Evolutionary conservation across 2,329 filamentous ascomycete species (phyloP), one percentile per base, ranked within the genome.

Genomic region (Talaromyces rugulosus): DNA sequence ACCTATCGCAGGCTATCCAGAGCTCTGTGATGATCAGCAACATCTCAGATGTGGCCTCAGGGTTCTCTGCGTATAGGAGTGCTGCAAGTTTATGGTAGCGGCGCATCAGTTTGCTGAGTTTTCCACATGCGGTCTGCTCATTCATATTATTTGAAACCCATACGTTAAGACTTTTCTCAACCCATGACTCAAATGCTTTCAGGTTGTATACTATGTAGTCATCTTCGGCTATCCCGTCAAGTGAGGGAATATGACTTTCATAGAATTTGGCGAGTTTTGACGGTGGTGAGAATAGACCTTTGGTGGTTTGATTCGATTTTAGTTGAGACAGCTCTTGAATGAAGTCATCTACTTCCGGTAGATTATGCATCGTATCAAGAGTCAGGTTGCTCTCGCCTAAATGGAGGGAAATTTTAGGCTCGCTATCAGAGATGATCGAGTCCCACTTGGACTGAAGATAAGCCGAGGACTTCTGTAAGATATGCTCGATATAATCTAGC

Each of bases 1-100:
- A 74, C 57, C 74, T 81, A 63, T 89, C 86, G 34, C 81, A 79
- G 0, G 82, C 82, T 7, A 84, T 68, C 87, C 86, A 89, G 0
- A 89, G 69, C 59, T 88, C 84, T 2, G 86, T 65, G 0, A 83
- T 66, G 0, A 81, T 84, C 0, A 89, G 75, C 2, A 86, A 61
- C 81, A 87, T 86, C 4, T 80, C 63, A 0, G 87, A 89, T 0
- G 75, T 66, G 0, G 71, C 72, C 62, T 83, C 79, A 0, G 85
- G 81, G 2, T 79, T 76, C 0, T 57, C 63, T 0, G 59, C 2
- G 51, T 86, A 86, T 0, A 36, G 23, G 3, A 42, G 50, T 2
- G 27, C 5, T 23, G 56, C 56, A 0, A 33, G 11, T 7, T 58
- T n/a, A 36, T 58, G 27, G 18, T 58, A 58, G 23, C 30, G 42